Percentiles rank a stretch among this genome's conserved stretches.
Conservation (phyloP, 352 stramenopile genomes). For the Aphanomyces stellatus region DNA sequence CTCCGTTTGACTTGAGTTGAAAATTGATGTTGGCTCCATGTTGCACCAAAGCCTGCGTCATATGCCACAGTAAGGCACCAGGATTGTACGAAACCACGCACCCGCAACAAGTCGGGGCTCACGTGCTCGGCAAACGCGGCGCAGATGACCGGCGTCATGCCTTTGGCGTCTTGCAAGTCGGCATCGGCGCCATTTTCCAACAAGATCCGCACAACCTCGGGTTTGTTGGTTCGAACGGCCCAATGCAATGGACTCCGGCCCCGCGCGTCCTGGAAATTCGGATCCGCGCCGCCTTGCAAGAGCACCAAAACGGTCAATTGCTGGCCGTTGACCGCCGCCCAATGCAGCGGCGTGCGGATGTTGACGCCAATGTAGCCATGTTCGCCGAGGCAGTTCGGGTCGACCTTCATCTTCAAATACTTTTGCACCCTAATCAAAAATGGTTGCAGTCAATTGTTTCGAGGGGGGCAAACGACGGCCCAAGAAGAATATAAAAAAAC, state of each 20-base stretch:
- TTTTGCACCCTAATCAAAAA: conserved; percentile 30
- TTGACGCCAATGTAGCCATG: conserved; percentile 73
- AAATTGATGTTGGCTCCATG: conserved; percentile 67
- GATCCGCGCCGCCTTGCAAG: conserved; percentile 45
- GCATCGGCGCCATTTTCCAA: conserved; percentile 46
- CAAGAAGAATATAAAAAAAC: neutral
- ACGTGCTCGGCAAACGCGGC: conserved; percentile 60
- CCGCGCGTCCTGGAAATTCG: conserved; percentile 56
- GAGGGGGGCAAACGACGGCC: neutral
- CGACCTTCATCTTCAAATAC: conserved; percentile 60
- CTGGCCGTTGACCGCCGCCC: conserved; percentile 63
- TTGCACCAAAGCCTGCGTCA: conserved; percentile 31
- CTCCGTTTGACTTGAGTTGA: conserved; percentile 48
- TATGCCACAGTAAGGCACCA: neutral
- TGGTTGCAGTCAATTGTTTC: neutral
- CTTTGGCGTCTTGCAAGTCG: conserved; percentile 60
- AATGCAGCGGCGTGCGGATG: conserved; percentile 70
- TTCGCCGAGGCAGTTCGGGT: conserved; percentile 66
- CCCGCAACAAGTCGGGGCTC: conserved; percentile 59
- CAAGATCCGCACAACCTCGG: conserved; percentile 53
- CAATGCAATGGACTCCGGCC: conserved; percentile 65
- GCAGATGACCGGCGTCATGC: conserved; percentile 71
- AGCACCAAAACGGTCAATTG: conserved; percentile 49
- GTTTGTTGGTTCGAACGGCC: conserved; percentile 62
- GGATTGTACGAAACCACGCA: neutral